Evolutionary conservation across 2,329 filamentous ascomycete genomes (phyloP).

Genomic region (Emmonsiellopsis sp.): DNA sequence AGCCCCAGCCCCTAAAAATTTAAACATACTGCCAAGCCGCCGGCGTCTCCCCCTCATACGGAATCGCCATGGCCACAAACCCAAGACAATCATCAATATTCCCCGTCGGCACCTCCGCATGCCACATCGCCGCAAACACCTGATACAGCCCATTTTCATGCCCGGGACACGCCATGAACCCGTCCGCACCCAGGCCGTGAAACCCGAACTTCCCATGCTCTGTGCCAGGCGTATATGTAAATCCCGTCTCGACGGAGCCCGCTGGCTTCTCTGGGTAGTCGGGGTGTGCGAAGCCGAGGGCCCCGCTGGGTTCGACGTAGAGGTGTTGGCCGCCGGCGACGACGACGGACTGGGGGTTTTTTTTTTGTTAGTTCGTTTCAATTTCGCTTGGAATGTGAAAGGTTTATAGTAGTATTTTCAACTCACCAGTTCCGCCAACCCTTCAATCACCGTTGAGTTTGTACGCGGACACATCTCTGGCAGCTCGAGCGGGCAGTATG

Average conservation of each 20-base stretch:
- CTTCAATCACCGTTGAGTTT: conserved; percentile 37
- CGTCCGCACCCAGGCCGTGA: conserved; percentile 24
- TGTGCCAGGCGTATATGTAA: conserved; percentile 29
- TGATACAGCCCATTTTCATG: conserved; percentile 23
- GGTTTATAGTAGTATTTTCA: too few species aligned
- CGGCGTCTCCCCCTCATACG: conserved; percentile 14
- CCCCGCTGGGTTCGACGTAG: conserved; percentile 47
- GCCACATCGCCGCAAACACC: conserved; percentile 32
- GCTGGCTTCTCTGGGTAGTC: conserved; percentile 45
- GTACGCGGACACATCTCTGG: conserved; percentile 37
- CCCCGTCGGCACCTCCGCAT: conserved; percentile 31
- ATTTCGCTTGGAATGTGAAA: too few species aligned
- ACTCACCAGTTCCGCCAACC: conserved; percentile 26
- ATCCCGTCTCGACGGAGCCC: conserved; percentile 43
- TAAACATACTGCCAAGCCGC: conserved; percentile 35
- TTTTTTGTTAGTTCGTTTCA: not conserved
- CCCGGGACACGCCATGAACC: conserved; percentile 37
- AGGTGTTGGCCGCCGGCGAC: conserved; percentile 56
- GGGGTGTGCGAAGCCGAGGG: conserved; percentile 46
- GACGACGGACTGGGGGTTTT: conserved; percentile 30
- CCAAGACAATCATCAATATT: conserved; percentile 29
- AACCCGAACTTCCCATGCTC: conserved; percentile 22
- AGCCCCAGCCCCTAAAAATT: conserved; percentile 1
- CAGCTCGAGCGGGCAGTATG: conserved; percentile 40
- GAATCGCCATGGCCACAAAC: conserved; percentile 28